These are phyloP conservation scores for Babjeviella inositovora DNA, from an alignment of 805 yeast species.

Conservation along the genomic window DNA sequence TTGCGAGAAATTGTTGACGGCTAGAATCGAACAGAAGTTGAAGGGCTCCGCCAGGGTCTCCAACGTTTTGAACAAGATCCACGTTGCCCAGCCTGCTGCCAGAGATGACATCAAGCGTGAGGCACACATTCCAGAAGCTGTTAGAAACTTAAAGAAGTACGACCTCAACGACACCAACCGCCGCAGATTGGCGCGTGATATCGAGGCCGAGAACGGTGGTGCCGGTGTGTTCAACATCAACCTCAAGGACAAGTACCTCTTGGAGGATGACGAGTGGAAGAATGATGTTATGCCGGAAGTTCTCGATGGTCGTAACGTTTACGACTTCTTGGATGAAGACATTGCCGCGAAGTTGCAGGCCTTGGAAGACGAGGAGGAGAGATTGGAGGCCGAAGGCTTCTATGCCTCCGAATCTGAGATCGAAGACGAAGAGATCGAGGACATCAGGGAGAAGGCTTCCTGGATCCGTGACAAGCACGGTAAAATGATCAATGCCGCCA, in stretches of 20 bases:
- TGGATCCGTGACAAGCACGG: slow-evolving; percentile 96
- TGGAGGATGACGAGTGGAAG: slow-evolving; percentile 97
- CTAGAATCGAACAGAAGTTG: slow-evolving; percentile 92
- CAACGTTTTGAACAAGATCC: slow-evolving; percentile 87
- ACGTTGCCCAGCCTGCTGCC: slow-evolving; percentile 78
- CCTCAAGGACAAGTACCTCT: slow-evolving; percentile 77
- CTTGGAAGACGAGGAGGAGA: slow-evolving; percentile 93
- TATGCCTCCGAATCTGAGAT: slow-evolving; percentile 73
- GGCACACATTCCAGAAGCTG: slow-evolving; percentile 73
- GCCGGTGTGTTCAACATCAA: slow-evolving; percentile 96
- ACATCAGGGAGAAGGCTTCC: slow-evolving; percentile 69
- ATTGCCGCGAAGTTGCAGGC: slow-evolving; percentile 88
- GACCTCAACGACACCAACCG: slow-evolving; percentile 73
- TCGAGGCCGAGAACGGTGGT: slow-evolving; percentile 93
- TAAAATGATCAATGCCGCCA: slow-evolving; percentile 78
- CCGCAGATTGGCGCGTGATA: slow-evolving; percentile 68
- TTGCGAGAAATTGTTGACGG: slow-evolving; percentile 88
- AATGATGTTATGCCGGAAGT: slow-evolving; percentile 95
- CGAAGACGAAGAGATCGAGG: slow-evolving; percentile 53
- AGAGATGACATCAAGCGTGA: slow-evolving; percentile 78
- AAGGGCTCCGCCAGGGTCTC: slow-evolving; percentile 83
- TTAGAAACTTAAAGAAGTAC: slow-evolving; percentile 41
- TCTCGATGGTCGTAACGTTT: slow-evolving; percentile 89
- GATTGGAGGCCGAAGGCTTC: slow-evolving; percentile 86
- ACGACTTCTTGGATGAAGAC: slow-evolving; percentile 94